These are phyloP conservation scores for Hygrophila difformis DNA, from an alignment of 257 asterid species.

Conservation along the genomic window DNA sequence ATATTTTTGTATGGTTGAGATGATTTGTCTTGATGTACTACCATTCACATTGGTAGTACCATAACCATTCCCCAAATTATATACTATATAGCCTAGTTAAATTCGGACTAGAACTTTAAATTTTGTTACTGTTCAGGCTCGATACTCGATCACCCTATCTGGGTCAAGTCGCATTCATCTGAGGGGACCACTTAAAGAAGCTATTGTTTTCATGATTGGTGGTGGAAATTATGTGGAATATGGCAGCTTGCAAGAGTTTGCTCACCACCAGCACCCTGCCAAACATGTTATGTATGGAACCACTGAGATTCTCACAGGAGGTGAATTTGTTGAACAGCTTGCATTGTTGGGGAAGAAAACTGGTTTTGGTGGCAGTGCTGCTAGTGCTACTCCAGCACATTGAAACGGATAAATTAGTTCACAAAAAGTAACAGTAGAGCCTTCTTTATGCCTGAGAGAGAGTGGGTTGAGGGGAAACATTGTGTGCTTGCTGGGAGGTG, in stretches of 20 bases:
- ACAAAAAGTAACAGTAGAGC: too few species aligned
- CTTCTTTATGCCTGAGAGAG: too few species aligned
- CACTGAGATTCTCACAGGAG: constrained; percentile 88
- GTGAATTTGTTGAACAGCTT: constrained; percentile 90
- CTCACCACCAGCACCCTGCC: constrained; percentile 61
- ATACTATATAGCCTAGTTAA: too few species aligned
- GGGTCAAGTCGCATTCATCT: constrained; percentile 61
- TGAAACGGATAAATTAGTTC: neutral
- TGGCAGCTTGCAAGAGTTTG: constrained; percentile 73
- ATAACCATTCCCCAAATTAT: too few species aligned
- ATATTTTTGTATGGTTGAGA: too few species aligned
- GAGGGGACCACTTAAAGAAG: constrained; percentile 93
- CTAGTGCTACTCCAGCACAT: constrained; percentile 18
- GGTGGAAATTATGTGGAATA: constrained; percentile 97
- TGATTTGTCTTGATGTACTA: too few species aligned
- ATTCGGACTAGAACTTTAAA: too few species aligned
- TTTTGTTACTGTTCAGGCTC: too few species aligned
- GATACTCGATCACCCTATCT: too few species aligned
- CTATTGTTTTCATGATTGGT: constrained; percentile 92
- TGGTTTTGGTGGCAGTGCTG: constrained; percentile 68
- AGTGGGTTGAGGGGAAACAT: too few species aligned
- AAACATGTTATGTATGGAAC: constrained; percentile 83
- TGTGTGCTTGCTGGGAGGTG: too few species aligned
- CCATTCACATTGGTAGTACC: too few species aligned
- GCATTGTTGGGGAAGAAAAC: constrained; percentile 52